These are phyloP conservation scores for Wickerhamomyces alni DNA, from an alignment of 805 yeast species.

Conservation along the genomic window DNA sequence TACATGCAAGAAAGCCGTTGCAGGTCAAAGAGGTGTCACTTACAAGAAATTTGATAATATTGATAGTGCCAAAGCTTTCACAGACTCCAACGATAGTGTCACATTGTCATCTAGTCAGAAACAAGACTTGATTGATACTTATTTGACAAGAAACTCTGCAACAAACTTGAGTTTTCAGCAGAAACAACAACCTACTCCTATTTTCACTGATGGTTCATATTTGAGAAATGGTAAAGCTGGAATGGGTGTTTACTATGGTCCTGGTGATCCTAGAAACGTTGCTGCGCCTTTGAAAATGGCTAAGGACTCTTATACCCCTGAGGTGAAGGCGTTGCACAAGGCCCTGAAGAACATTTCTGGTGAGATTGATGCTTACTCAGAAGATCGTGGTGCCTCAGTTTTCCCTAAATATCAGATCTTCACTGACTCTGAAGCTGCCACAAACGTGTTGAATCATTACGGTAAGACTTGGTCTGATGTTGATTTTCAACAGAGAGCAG, in stretches of 20 bases:
- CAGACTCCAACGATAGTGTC: background rate
- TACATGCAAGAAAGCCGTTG: constrained; percentile 25
- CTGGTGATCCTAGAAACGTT: constrained; percentile 44
- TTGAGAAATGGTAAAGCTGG: constrained; percentile 58
- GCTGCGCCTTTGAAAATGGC: constrained; percentile 43
- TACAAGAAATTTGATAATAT: constrained; percentile 35
- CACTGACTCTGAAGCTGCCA: constrained; percentile 70
- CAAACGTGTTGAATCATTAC: constrained; percentile 54
- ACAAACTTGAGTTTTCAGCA: constrained; percentile 6
- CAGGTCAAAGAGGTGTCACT: constrained; percentile 31
- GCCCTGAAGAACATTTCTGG: constrained; percentile 41
- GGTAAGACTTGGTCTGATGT: constrained; percentile 46
- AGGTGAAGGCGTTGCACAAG: constrained; percentile 56
- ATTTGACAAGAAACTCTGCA: constrained; percentile 2
- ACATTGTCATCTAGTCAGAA: background rate
- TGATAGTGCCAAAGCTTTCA: constrained; percentile 11
- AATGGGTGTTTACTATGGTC: constrained; percentile 70
- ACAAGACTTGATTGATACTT: background rate
- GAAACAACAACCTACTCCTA: constrained; percentile 6
- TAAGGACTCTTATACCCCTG: constrained; percentile 81
- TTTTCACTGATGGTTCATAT: constrained; percentile 76
- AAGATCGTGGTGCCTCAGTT: constrained; percentile 8
- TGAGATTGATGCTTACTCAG: constrained; percentile 25
- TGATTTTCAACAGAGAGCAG: constrained; percentile 41
- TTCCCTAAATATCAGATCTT: constrained; percentile 35